A percentile compares a stretch with the other conserved stretches of the same genome.
Conservation (phyloP, 2,329 filamentous ascomycete species). For the Colletotrichum zoysiae region DNA sequence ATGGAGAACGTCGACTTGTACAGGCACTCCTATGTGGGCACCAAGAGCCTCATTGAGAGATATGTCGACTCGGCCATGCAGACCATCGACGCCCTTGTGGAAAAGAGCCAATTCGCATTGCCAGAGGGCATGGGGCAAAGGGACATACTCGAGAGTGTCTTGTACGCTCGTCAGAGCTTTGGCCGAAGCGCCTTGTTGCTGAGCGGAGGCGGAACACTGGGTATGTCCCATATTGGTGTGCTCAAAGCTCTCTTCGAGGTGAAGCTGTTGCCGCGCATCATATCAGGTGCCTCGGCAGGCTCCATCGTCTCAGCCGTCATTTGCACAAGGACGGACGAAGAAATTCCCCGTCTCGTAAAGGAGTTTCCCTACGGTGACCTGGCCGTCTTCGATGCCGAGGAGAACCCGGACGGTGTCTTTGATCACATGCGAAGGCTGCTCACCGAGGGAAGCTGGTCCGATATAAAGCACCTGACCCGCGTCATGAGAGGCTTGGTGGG, state of each 20-base stretch:
- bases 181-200: constrained; percentile 86
- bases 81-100: constrained; percentile 79
- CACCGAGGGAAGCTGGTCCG: constrained; percentile 86
- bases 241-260: constrained; percentile 83
- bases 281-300: constrained; percentile 88
- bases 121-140: constrained; percentile 69
- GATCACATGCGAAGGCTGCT: constrained; percentile 79
- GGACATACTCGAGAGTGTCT: constrained; percentile 74
- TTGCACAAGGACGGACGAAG: constrained; percentile 82
- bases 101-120: constrained; percentile 63
- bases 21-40: constrained; percentile 85
- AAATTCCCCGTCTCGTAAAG: constrained; percentile 77
- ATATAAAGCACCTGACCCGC: constrained; percentile 82
- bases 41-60: constrained; percentile 86
- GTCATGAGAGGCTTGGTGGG: constrained; percentile 87
- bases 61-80: constrained; percentile 85
- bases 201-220: constrained; percentile 89
- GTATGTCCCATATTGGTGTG: constrained; percentile 92
- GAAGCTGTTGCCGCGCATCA: constrained; percentile 83
- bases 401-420: constrained; percentile 70
- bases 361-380: constrained; percentile 85
- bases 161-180: constrained; percentile 82
- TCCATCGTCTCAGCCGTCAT: constrained; percentile 87
- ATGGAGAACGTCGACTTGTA: constrained; percentile 90
- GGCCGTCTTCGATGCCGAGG: constrained; percentile 79